These are phyloP conservation scores for Emmonsia crescens DNA, from an alignment of 2,329 filamentous ascomycete species.

Conservation along the genomic window DNA sequence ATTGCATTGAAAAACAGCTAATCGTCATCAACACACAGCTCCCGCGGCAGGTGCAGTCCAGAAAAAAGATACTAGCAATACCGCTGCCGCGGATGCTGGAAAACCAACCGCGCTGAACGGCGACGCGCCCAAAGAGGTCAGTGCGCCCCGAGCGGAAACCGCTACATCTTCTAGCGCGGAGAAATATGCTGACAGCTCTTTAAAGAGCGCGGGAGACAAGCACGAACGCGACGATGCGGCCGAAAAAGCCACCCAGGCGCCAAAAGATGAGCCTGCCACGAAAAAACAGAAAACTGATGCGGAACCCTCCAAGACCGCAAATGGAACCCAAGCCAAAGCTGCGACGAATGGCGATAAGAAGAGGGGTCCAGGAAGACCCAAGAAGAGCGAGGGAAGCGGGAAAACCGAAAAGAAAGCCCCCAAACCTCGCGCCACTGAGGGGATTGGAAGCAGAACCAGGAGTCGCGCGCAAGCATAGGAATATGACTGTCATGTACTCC, in stretches of 20 bases:
- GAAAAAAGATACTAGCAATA: background rate
- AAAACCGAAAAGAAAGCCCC: conserved; percentile 8
- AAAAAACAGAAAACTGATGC: conserved; percentile 28
- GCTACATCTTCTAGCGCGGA: background rate
- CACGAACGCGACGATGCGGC: conserved; percentile 2
- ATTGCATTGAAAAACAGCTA: background rate
- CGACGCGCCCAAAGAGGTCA: background rate
- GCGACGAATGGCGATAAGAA: conserved; percentile 20
- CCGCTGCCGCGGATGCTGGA: background rate
- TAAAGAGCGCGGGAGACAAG: conserved; percentile 1
- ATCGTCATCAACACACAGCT: background rate
- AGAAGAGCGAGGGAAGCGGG: conserved; percentile 18
- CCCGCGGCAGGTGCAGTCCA: background rate
- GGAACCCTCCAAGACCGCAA: conserved; percentile 8
- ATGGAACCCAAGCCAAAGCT: conserved; percentile 11
- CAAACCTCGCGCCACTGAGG: conserved; percentile 17
- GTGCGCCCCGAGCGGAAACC: background rate
- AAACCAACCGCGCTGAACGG: background rate
- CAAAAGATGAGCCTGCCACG: conserved; percentile 15
- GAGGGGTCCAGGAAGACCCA: conserved; percentile 20
- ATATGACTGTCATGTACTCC: background rate
- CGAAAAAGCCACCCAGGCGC: background rate
- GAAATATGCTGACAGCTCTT: background rate
- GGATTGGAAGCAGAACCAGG: conserved; percentile 30
- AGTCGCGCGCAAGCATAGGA: conserved; percentile 26